Conservation (phyloP, 176 grass and related monocot species). For the Avena atlantica region DNA sequence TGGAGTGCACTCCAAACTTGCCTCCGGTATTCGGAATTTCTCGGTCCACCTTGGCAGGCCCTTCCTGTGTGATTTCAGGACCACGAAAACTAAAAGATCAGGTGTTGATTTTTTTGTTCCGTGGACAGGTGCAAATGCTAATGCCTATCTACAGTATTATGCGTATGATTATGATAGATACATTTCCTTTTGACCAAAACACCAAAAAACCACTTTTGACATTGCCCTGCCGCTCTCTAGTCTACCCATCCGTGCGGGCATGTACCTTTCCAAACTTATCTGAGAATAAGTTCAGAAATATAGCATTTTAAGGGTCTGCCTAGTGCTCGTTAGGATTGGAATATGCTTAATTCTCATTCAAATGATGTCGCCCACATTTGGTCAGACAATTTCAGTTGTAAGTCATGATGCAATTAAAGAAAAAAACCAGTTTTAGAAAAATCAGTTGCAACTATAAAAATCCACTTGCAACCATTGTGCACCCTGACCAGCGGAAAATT, state of each 20-base stretch:
- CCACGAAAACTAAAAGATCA: not conserved
- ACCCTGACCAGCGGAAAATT: too few relatives aligned
- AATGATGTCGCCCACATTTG: too few relatives aligned
- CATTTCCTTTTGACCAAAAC: slow-evolving; percentile 26
- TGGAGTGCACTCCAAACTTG: slow-evolving; percentile 34
- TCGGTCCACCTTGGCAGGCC: slow-evolving; percentile 54
- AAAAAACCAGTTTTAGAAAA: too few relatives aligned
- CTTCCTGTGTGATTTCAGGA: slow-evolving; percentile 55
- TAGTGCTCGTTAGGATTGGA: too few relatives aligned
- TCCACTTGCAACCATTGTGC: too few relatives aligned
- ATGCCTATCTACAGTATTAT: not conserved
- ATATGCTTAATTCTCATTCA: too few relatives aligned
- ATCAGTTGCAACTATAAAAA: too few relatives aligned
- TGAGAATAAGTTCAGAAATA: not conserved
- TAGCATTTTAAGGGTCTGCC: too few relatives aligned
- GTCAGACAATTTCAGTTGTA: too few relatives aligned
- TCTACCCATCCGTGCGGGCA: not conserved
- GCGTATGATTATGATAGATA: slow-evolving; percentile 4
- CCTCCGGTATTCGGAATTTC: slow-evolving; percentile 41
- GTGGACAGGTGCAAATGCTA: slow-evolving; percentile 14
- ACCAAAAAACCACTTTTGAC: not conserved
- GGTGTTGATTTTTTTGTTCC: not conserved
- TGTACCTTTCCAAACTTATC: not conserved
- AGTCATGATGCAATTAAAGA: too few relatives aligned
- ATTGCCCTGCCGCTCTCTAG: not conserved